These are phyloP conservation scores for Hibiscus mutabilis DNA, from an alignment of 345 rosid genomes.

Conservation along the genomic window DNA sequence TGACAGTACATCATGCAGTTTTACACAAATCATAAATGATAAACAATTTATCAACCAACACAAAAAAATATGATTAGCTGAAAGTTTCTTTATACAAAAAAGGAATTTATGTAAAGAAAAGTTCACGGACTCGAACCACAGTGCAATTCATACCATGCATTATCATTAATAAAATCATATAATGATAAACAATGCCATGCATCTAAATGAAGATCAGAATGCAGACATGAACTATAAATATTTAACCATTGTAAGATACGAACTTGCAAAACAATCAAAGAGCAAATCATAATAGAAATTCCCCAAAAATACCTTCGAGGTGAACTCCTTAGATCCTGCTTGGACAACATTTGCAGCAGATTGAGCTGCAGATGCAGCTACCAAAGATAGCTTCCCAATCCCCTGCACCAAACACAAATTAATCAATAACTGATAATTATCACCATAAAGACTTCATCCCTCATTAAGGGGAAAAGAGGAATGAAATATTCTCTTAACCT, in stretches of 20 bases:
- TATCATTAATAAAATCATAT: background rate
- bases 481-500: constrained; percentile 39
- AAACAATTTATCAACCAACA: background rate
- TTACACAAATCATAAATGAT: background rate
- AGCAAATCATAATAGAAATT: background rate
- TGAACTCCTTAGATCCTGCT: constrained; percentile 68
- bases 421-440: background rate
- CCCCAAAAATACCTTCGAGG: constrained; percentile 57
- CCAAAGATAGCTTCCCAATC: constrained; percentile 73
- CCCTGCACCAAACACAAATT: constrained; percentile 42
- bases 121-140: background rate
- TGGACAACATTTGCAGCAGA: constrained; percentile 86
- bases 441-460: background rate
- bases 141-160: background rate
- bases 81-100: background rate
- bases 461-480: background rate
- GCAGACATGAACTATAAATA: background rate
- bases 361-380: constrained; percentile 79
- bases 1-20: background rate
- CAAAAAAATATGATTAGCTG: background rate
- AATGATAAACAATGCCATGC: background rate
- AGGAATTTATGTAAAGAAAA: background rate
- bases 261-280: background rate
- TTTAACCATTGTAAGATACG: background rate
- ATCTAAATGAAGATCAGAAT: background rate